These are phyloP conservation scores for Eudorina sp. DNA, from an alignment of 139 green algal species.

Conservation along the genomic window DNA sequence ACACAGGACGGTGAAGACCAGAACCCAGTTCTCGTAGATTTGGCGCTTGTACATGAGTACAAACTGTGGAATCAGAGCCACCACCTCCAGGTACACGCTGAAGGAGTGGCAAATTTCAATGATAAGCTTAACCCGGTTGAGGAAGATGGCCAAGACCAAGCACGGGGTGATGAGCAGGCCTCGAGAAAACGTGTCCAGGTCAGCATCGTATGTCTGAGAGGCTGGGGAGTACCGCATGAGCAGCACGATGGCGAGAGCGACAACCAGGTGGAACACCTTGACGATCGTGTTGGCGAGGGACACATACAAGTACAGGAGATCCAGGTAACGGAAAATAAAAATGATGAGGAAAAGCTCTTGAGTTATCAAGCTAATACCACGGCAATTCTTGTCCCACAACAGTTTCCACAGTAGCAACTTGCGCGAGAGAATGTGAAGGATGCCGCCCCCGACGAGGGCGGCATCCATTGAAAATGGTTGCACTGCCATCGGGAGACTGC, in stretches of 20 bases:
- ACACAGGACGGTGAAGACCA: conserved; percentile 34
- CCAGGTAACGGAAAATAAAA: conserved; percentile 52
- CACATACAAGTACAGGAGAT: conserved; percentile 52
- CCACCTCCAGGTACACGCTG: conserved; percentile 50
- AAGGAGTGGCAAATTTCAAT: conserved; percentile 56
- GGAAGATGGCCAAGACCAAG: conserved; percentile 49
- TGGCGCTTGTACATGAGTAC: conserved; percentile 54
- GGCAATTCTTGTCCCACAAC: conserved; percentile 50
- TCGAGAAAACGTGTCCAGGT: conserved; percentile 47
- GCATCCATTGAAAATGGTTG: conserved; percentile 29
- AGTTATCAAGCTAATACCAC: conserved; percentile 47
- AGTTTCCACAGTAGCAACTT: conserved; percentile 54
- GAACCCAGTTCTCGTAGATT: conserved; percentile 52
- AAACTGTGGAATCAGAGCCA: conserved; percentile 54
- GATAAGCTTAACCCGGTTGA: conserved; percentile 54
- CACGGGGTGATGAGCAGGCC: conserved; percentile 19
- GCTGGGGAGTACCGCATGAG: conserved; percentile 57
- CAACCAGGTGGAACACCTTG: conserved; percentile 51
- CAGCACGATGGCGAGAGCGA: conserved; percentile 49
- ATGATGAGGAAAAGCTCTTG: conserved; percentile 52
- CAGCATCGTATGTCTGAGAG: conserved; percentile 38
- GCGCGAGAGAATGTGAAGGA: conserved; percentile 31
- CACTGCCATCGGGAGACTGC: neutral
- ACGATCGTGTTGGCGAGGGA: conserved; percentile 18
- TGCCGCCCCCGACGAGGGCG: neutral